These are phyloP conservation scores for Saccharomyces hybrid DNA, from an alignment of 1,139 yeast species.

Conservation along the genomic window DNA sequence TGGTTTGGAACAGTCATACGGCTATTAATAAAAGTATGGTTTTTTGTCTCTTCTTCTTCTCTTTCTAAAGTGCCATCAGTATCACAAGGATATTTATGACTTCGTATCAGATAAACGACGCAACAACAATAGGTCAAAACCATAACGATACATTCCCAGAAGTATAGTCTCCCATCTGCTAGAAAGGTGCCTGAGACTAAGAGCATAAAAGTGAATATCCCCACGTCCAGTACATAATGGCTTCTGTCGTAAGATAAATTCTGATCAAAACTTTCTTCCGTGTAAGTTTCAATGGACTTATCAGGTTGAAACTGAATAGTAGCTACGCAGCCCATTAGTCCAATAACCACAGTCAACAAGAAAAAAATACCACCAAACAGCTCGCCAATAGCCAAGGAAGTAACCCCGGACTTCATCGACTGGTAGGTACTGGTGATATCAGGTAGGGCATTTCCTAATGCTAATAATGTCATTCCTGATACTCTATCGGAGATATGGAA, in stretches of 20 bases:
- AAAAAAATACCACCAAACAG: slow-evolving; percentile 59
- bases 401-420: slow-evolving; percentile 62
- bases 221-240: slow-evolving; percentile 22
- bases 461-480: slow-evolving; percentile 80
- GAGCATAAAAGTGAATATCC: slow-evolving; percentile 18
- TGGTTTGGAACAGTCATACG: background rate
- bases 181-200: slow-evolving; percentile 15
- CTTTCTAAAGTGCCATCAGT: background rate
- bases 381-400: slow-evolving; percentile 80
- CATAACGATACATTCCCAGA: slow-evolving; percentile 24
- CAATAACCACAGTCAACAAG: slow-evolving; percentile 26
- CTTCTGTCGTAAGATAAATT: slow-evolving; percentile 14
- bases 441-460: slow-evolving; percentile 89
- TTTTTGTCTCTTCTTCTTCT: background rate
- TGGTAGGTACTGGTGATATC: slow-evolving; percentile 80
- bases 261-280: background rate
- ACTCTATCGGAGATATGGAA: slow-evolving; percentile 66
- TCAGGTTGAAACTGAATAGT: slow-evolving; percentile 15
- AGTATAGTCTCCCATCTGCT: slow-evolving; percentile 19
- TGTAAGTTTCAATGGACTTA: slow-evolving; percentile 3
- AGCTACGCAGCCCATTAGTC: slow-evolving; percentile 22
- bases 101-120: slow-evolving; percentile 10
- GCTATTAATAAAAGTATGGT: background rate
- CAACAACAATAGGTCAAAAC: slow-evolving; percentile 15
- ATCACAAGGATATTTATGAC: slow-evolving; percentile 4